These are phyloP conservation scores for Sordariomycetes sp. DNA, from an alignment of 2,329 filamentous ascomycete species.

Conservation along the genomic window DNA sequence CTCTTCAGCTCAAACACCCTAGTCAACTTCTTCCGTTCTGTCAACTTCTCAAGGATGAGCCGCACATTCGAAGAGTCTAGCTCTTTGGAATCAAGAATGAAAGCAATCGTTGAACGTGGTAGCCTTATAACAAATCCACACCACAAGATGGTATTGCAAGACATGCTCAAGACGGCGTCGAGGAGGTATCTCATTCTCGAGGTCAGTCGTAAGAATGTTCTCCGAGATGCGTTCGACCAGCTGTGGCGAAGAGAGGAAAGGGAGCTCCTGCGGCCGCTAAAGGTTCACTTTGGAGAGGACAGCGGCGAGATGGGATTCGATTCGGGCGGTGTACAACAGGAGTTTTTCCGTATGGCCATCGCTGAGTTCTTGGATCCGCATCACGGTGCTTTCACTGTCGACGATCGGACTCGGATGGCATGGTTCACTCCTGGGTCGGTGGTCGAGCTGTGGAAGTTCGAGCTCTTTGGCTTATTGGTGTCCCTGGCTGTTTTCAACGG, in stretches of 20 bases:
- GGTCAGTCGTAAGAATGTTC: slow-evolving; percentile 56
- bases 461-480: slow-evolving; percentile 79
- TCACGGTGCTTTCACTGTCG: slow-evolving; percentile 73
- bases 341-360: slow-evolving; percentile 84
- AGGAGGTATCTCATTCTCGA: slow-evolving; percentile 64
- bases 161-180: slow-evolving; percentile 56
- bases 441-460: slow-evolving; percentile 82
- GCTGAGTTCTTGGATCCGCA: slow-evolving; percentile 69
- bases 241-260: slow-evolving; percentile 78
- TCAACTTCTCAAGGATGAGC: slow-evolving; percentile 84
- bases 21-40: slow-evolving; percentile 76
- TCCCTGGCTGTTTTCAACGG: slow-evolving; percentile 91
- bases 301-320: slow-evolving; percentile 83
- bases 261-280: slow-evolving; percentile 77
- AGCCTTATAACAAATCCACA: slow-evolving; percentile 46
- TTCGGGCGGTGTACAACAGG: slow-evolving; percentile 90
- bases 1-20: slow-evolving; percentile 66
- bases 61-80: slow-evolving; percentile 63
- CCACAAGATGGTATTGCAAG: slow-evolving; percentile 52
- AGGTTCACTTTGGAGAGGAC: slow-evolving; percentile 77
- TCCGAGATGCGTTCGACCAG: slow-evolving; percentile 74
- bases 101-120: slow-evolving; percentile 43
- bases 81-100: slow-evolving; percentile 45
- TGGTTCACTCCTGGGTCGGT: slow-evolving; percentile 83
- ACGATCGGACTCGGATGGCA: slow-evolving; percentile 65